Evolutionary conservation across 1,139 yeast genomes (phyloP).

Genomic region (Schizosaccharomyces versatilis): DNA sequence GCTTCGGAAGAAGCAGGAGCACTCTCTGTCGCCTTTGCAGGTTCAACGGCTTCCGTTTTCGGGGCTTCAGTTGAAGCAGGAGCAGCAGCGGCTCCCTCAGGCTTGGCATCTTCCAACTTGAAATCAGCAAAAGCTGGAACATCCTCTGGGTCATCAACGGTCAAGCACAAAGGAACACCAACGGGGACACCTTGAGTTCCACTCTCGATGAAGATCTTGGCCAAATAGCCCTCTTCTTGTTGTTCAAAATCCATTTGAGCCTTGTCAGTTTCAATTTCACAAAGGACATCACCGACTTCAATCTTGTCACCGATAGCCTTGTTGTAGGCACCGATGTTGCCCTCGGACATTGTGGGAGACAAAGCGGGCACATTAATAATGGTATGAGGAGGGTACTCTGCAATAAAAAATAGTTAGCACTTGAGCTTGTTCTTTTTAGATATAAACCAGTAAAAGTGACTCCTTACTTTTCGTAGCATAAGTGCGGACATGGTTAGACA

Average conservation of each 20-base stretch:
- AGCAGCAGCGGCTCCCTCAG: slow-evolving; percentile 1
- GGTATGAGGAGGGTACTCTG: slow-evolving; percentile 3
- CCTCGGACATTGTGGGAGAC: slow-evolving; percentile 97
- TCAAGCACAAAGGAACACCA: slow-evolving; percentile 81
- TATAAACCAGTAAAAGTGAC: background rate
- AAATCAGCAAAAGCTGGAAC: slow-evolving; percentile 74
- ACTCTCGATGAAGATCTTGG: slow-evolving; percentile 66
- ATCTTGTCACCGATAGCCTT: slow-evolving; percentile 60
- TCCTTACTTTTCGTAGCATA: background rate
- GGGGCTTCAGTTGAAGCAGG: slow-evolving; percentile 8
- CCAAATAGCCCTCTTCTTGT: slow-evolving; percentile 92
- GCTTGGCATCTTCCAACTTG: slow-evolving; percentile 55
- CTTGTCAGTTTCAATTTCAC: slow-evolving; percentile 95
- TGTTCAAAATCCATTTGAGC: slow-evolving; percentile 98
- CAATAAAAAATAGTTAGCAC: background rate
- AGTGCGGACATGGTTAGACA: background rate
- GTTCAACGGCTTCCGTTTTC: slow-evolving; percentile 5
- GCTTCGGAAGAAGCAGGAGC: slow-evolving; percentile 13
- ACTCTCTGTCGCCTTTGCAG: slow-evolving; percentile 11
- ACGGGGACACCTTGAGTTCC: slow-evolving; percentile 84
- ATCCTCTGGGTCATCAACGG: slow-evolving; percentile 67
- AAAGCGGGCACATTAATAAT: slow-evolving; percentile 62
- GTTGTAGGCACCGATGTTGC: slow-evolving; percentile 92
- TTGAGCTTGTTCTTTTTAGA: background rate
- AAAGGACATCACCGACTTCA: slow-evolving; percentile 72